Evolutionary conservation across 805 yeast species (phyloP).

Genomic region (Maudiozyma turicensis): DNA sequence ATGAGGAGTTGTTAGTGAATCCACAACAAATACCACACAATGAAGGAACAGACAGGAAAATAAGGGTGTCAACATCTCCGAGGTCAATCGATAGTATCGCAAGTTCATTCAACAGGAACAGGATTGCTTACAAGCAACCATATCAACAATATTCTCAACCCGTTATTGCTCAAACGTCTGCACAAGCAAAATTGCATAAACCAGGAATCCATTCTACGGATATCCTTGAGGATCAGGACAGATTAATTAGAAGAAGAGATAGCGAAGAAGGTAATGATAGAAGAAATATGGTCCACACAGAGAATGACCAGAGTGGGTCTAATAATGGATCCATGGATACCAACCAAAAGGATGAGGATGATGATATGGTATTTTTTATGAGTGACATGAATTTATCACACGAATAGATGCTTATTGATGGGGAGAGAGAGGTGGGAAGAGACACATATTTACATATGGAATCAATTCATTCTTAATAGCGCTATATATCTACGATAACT

Average conservation of each 20-base stretch:
- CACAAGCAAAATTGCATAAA: slow-evolving; percentile 27
- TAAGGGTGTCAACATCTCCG: slow-evolving; percentile 16
- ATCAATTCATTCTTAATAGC: too few relatives aligned
- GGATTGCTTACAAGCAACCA: slow-evolving; percentile 20
- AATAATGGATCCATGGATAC: slow-evolving; percentile 18
- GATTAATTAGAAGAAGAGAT: slow-evolving; percentile 1
- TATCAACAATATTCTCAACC: slow-evolving; percentile 24
- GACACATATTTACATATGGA: too few relatives aligned
- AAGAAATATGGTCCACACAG: background rate
- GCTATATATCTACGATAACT: too few relatives aligned
- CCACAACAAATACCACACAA: background rate
- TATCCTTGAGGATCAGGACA: slow-evolving; percentile 8
- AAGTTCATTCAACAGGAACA: slow-evolving; percentile 18
- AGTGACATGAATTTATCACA: slow-evolving; percentile 52
- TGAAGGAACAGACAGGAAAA: slow-evolving; percentile 1
- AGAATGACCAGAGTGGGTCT: background rate
- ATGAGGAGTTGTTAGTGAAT: slow-evolving; percentile 14
- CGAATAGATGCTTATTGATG: background rate
- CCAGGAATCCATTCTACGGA: slow-evolving; percentile 18
- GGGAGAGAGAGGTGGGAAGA: too few relatives aligned
- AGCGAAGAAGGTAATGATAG: background rate
- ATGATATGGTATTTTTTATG: slow-evolving; percentile 60
- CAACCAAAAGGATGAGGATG: slow-evolving; percentile 42
- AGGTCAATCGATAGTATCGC: slow-evolving; percentile 23
- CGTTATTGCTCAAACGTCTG: slow-evolving; percentile 24